Evolutionary conservation across 2,329 filamentous ascomycete genomes (phyloP), one percentile per base, ranked within the genome.

Genomic region (Harringtonia aguacate): DNA sequence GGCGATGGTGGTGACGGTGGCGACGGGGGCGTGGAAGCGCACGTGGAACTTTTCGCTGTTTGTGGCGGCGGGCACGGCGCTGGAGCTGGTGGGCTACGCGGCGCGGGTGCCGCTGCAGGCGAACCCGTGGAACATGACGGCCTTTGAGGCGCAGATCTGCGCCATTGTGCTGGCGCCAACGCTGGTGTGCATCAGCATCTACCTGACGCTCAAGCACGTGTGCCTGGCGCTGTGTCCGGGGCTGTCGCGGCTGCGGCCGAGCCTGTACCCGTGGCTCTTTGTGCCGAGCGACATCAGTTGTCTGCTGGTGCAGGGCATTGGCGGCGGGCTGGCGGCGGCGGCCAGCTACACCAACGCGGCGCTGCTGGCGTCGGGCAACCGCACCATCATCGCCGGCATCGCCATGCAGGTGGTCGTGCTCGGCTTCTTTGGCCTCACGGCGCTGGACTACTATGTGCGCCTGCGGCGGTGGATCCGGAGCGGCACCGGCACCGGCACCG

Each of bases 141-240:
- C 69, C 47, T 80, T 80, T 61, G 60, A 78, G 57, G 68, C 73
- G 37, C 74, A 79, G 49, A 77, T 80, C 57, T 69, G 68, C 60
- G 64, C 68, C 59, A 74, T 78, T 61, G 73, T 77, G 58, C 66
- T 77, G 41, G 72, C 64, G n/a, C 73, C 73, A 3, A 75, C 77
- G 27, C 67, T 81, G 46, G 65, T 80, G 59, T 77, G 75, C 59
- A 74, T 77, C 50, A 70, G 68, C 54, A 72, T 81, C 58, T 82
- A 81, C 62, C 69, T 82, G 22, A 79, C 73, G 4, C 70, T 81
- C 47, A 77, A 79, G 58, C 76, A 79, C 63, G 58, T 75, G 50
- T 66, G 70, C 46, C 60, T 73, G 29, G 59, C 66, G 38, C 62
- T 76, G 48, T 65, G 63, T 58, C 67, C 73, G 9, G 36, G 51